Base-by-base conservation (phyloP, 2,329 filamentous ascomycete genomes). In the Trichoderma lentiforme region DNA sequence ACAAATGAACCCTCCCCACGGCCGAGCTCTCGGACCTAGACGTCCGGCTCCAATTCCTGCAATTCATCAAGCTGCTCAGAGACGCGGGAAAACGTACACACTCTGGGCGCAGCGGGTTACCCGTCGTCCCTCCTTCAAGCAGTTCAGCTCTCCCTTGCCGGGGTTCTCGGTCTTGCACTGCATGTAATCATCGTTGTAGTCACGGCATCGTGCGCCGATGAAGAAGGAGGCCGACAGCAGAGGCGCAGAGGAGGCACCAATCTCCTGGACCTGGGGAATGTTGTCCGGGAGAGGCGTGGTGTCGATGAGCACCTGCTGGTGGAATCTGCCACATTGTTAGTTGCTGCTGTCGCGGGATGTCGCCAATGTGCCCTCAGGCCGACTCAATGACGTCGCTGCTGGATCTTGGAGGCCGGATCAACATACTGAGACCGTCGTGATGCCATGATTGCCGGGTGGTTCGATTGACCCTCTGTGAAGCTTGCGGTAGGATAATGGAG, bases 141-240 rank as follows among this genome's bases (percentile, higher is more conserved):
- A 99, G 77, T 97, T 93, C 75, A 97, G 83, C 87, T 99, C 96
- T 82, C 94, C 96, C 83, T 89, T 90, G 78, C 96, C 96, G 74
- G 93, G 92, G 79, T 94, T 91, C 85, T 98, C 94, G 77, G 90
- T 93, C 91, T 99, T 99, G 92, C 96, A 99, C 86, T 97, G 93
- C 95, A 99, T 99, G 86, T 92, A 99, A 85, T 99, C 96, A 87
- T 99, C 96, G 84, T 98, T 98, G 88, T 95, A 99, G 74, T 93
- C 87, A 82, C 89, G 92, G 91, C 96, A 99, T 80, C 95, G 92
- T 76, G 94, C 95, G 75, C 96, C 96, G 81, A 99, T 99, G 83
- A 98, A 99, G 88, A 93, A 99, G 67, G 94, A 91, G 36, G 96
- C 96, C 75, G 93, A 97, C 73, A 97, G 87, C 58, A 99, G 89